Evolutionary conservation across 177 flowering plant genomes (phyloP), one percentile per base, ranked within the genome.

Genomic region (Vitis hybrid): DNA sequence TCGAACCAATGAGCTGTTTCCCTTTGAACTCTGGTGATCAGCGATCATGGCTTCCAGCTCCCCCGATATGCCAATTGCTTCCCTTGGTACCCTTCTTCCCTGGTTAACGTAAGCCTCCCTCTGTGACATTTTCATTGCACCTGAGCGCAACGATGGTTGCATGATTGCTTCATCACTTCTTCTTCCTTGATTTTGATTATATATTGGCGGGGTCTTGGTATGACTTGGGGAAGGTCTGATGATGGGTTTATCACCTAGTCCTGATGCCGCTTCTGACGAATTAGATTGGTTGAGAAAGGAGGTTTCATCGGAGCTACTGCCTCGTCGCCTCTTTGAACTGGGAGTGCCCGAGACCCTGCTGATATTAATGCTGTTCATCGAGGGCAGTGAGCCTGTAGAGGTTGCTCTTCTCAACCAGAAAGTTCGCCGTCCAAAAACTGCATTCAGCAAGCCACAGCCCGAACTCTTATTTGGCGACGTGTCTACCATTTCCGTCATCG

Each of bases 21-120:
- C 90, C 47, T 76, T 86, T 1, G 83, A 8, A 47, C 73, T 81
- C 52, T 88, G 94, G 56, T 82, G 81, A 70, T 89, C 91, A 3
- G 75, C 56, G 24, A 88, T 80, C 78, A 85, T 76, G 71, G 71
- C 81, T 20, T 86, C 95, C 2, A 90, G 85, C 79, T 85, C 92
- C 0, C 86, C 89, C 2, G 90, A 82, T 19, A 86, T 62, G 1
- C 87, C 82, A 6, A 78, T 61, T 0, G 70, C 28, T 33, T 65
- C 81, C 51, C 75, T 82, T 1, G 83, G 80, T 1, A 70, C 86
- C 58, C 61, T 79, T 56, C 80, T 76, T 9, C 72, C 73, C 62
- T 71, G 72, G 9, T 58, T 56, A 38, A 33, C 56, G n/a, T 19
- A 61, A 15, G 31, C 31, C 31, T 28, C 31, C 31, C 31, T 28